Evolutionary conservation across 257 asterid genomes (phyloP), one percentile per base, ranked within the genome.

Genomic region (Osmanthus fragrans): DNA sequence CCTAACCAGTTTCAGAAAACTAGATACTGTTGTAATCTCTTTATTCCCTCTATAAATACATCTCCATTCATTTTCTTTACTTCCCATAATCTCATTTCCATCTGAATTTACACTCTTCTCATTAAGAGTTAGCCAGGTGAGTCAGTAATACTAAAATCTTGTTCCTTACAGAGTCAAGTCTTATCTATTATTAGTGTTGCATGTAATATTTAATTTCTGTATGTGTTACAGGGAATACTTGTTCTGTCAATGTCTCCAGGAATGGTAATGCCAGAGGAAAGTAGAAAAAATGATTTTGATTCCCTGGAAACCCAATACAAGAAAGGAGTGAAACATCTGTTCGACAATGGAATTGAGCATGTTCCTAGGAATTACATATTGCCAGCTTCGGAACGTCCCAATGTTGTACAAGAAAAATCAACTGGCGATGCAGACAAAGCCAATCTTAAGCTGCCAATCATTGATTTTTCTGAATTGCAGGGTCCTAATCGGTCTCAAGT

Each of bases 311-410:
- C 40, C 27, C 72, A 86, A 36, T 92, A 78, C 85, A 82, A 84
- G 79, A 92, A 92, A 84, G 98, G 98, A 42, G 98, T 94, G 36
- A 88, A 88, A 47, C 80, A 88, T 72, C 72, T 94, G 84, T 84
- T 73, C 72, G 97, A 94, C 23, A 87, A 42, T 37, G 98, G 98
- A 49, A 83, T 91, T 27, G 67, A 78, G 40, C 92, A 74, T 42
- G 89, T 94, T 56, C 98, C 98, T 3, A 64, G 7, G 6, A 94
- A 91, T 45, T 94, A 94, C 84, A 83, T 94, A 19, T 65, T 92
- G 33, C 98, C 98, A 0, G 81, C 85, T 23, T 60, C 88, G 0
- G 95, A 94, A 68, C 94, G 98, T 63, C 97, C 98, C 1, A 85
- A 82, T 72, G 60, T 12, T 0, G 30, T 3, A 4, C 33, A 65